Percentiles rank a stretch among this genome's conserved stretches.
phyloP scores from a whole-genome alignment of 495 filamentous ascomycete genomes.

The Daldinia loculata region DNA sequence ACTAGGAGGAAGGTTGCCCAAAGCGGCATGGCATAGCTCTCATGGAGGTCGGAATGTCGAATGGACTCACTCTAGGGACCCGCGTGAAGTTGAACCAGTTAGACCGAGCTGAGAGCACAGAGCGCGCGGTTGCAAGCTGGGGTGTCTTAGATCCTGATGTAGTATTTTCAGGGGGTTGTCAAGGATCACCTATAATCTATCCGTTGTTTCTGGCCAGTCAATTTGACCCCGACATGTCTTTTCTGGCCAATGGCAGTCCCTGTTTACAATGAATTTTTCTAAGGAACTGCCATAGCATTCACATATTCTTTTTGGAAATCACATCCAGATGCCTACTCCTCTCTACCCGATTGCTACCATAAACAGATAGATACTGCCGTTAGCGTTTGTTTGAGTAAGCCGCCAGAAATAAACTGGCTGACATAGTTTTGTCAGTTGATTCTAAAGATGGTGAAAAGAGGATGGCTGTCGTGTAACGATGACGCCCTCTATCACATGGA shows the following conservation, averaged over 20 bases:
- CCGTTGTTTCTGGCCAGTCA: slow-evolving; percentile 34
- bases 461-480: slow-evolving; percentile 13
- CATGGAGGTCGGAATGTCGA: slow-evolving; percentile 10
- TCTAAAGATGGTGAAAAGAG: slow-evolving; percentile 2
- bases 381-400: slow-evolving; percentile 16
- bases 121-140: slow-evolving; percentile 41
- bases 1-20: slow-evolving; percentile 33
- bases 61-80: slow-evolving; percentile 15
- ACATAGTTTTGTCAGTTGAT: neutral
- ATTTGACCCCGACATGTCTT: slow-evolving; percentile 13
- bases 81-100: slow-evolving; percentile 37
- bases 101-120: slow-evolving; percentile 35
- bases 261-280: slow-evolving; percentile 15
- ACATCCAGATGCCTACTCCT: slow-evolving; percentile 5
- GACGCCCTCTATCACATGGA: neutral
- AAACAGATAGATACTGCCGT: slow-evolving; percentile 7
- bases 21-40: slow-evolving; percentile 32
- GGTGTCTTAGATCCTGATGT: slow-evolving; percentile 39
- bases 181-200: slow-evolving; percentile 37
- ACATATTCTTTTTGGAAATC: slow-evolving; percentile 17
- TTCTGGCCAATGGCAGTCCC: slow-evolving; percentile 30
- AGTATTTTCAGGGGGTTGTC: slow-evolving; percentile 40
- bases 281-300: slow-evolving; percentile 14
- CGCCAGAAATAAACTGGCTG: slow-evolving; percentile 18
- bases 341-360: slow-evolving; percentile 13